Evolutionary conservation across 2,329 filamentous ascomycete species (phyloP), one percentile per base, ranked within the genome.

Genomic region (Ophidiomyces ophidiicola): DNA sequence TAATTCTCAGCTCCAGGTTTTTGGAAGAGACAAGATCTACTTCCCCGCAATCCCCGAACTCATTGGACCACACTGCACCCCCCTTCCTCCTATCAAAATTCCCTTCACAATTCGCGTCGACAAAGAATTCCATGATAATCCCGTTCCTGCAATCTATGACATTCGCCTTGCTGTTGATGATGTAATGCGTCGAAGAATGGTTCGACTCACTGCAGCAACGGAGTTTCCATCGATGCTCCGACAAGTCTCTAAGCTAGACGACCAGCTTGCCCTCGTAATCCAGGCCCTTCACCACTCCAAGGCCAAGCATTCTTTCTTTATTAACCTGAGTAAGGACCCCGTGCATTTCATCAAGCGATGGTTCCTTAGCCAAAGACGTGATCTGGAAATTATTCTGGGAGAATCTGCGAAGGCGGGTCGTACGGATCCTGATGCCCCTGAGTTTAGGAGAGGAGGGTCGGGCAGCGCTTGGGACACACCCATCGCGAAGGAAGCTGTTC

Each of bases 81-180:
- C 84, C 2, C 72, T 94, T 1, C 77, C 83, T 4, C 86, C 90
- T 0, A 73, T 94, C 53, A 78, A 81, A 52, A 73, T 98, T 23
- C 72, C 78, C 15, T 98, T 94, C 66, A 98, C 87, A 6, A 90
- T 98, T 56, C 84, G 88, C 43, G 82, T 94, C 28, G 90, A 98
- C 58, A 72, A 84, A 52, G 76, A 79, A 6, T 88, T 87, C 54
- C 80, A 88, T 55, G 77, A 76, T 49, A 65, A 77, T 41, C 80
- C 84, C 3, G 68, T 75, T 36, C 78, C 84, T 1, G 94, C 87
- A 4, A 70, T 96, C 50, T 94, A 94, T 65, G 88, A 96, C 59
- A 71, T 98, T 33, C 78, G 79, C 50, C 82, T 98, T 32, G 72
- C 78, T 1, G 72, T 94, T 11, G 83, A 92, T 50, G 85, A 94